Evolutionary conservation across 2,329 filamentous ascomycete species (phyloP).

Genomic region (Alternaria gaisen): DNA sequence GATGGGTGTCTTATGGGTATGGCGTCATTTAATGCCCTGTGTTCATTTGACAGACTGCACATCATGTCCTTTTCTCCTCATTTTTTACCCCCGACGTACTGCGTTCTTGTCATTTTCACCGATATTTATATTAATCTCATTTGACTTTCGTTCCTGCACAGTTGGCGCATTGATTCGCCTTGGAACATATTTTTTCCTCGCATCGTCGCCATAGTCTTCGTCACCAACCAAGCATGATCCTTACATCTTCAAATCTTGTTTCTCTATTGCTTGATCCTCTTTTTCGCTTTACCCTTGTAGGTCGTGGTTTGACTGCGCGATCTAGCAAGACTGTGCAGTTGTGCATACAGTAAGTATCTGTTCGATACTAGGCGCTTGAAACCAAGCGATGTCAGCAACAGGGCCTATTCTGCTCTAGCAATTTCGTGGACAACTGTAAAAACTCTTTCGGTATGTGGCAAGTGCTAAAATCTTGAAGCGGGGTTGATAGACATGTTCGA

Average conservation of each 20-base stretch:
- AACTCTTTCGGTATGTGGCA: not conserved
- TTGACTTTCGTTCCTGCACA: not conserved
- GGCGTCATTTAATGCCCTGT: not conserved
- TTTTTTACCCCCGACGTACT: not conserved
- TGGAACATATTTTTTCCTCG: not conserved
- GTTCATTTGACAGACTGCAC: not conserved
- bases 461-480: not conserved
- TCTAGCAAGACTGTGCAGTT: not conserved
- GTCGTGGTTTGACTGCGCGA: not conserved
- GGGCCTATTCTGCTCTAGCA: not conserved
- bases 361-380: not conserved
- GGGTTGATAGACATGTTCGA: not conserved
- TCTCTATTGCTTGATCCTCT: not conserved
- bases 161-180: not conserved
- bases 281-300: not conserved
- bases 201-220: not conserved
- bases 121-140: conserved; percentile 22
- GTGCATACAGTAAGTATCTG: not conserved
- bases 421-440: not conserved
- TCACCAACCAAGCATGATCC: not conserved
- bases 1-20: not conserved
- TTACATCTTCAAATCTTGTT: not conserved
- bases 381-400: not conserved
- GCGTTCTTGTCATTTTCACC: conserved; percentile 9
- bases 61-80: conserved; percentile 5